Evolutionary conservation across 192 early-diverging fungal genomes (phyloP), one percentile per base, ranked within the genome.

Genomic region (Coemansia sp.): DNA sequence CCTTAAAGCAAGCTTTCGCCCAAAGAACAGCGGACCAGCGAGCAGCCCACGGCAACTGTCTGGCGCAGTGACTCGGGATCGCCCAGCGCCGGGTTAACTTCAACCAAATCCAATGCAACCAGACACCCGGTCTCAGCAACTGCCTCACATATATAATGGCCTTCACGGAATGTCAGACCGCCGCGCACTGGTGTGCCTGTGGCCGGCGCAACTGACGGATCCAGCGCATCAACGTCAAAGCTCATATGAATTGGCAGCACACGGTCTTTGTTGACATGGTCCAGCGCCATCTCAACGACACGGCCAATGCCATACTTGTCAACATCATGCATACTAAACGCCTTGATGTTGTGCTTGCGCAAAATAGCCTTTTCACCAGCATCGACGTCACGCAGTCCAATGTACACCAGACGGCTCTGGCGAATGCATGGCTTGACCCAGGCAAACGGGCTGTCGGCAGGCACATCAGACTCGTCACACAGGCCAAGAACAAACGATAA

Each of bases 181-280:
- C 95, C 95, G 54, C 94, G 87, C 11, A 98, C 95, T 10, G 95
- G 95, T 4, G 95, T 98, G 51, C 95, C 95, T 1, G 96, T 98
- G 6, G 92, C 89, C 20, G 96, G 96, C 1, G 93, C 94, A 13
- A 98, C 92, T 4, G 89, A 84, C 22, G 96, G 96, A 73, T 98
- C 96, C 24, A 98, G 82, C 3, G 89, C 95, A 82, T 98, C 96
- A 23, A 98, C 96, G 68, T 98, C 96, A 64, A 94, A 98, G 69
- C 85, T 88, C 53, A 96, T 83, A 69, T 96, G 94, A 61, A 96
- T 88, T 11, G 93, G 93, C 27, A 76, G 83, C 23, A 86, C 80
- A 35, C 85, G 72, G 53, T 87, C 78, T 32, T 83, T 85, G 72
- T 92, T 92, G 60, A 98, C 88, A 57, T 92, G 89, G 61, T 96